A percentile compares a stretch with the other conserved stretches of the same genome.
Evolutionary conservation across 1,284 basidiomycete species (phyloP).

Genomic region (Marasmius tenuissimus): DNA sequence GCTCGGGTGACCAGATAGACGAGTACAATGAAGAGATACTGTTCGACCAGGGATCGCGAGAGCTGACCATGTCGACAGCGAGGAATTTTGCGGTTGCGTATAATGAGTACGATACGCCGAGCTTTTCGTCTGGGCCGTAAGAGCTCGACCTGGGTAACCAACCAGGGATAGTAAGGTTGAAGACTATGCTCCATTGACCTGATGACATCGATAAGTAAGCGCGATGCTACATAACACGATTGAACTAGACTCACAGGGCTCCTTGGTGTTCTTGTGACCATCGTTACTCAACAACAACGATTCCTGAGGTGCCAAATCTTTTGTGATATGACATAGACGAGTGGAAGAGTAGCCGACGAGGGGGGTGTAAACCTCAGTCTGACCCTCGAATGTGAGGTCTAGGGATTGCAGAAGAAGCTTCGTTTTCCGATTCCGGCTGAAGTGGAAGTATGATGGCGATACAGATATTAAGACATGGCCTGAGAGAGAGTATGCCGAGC

Average conservation of each 20-base stretch:
- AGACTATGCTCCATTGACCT: constrained; percentile 68
- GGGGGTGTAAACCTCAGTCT: constrained; percentile 62
- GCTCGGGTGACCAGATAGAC: constrained; percentile 42
- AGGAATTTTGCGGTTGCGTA: constrained; percentile 63
- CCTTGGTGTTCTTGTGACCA: constrained; percentile 50
- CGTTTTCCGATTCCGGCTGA: constrained; percentile 46
- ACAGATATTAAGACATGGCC: constrained; percentile 67
- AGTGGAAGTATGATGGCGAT: constrained; percentile 44
- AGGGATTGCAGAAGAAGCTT: constrained; percentile 66
- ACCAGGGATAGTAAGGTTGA: constrained; percentile 71
- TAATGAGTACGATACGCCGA: constrained; percentile 65
- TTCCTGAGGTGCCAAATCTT: constrained; percentile 53
- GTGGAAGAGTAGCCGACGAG: constrained; percentile 59
- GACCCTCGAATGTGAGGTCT: constrained; percentile 73
- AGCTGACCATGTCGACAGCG: constrained; percentile 37
- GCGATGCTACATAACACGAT: constrained; percentile 4
- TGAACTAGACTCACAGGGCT: constrained; percentile 39
- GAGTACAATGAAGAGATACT: constrained; percentile 41
- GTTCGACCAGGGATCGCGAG: constrained; percentile 34
- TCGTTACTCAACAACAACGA: constrained; percentile 64
- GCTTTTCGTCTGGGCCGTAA: constrained; percentile 44
- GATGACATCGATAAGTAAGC: constrained; percentile 3
- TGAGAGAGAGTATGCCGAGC: constrained; percentile 75
- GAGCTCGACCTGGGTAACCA: constrained; percentile 68
- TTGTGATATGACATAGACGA: constrained; percentile 65